These are phyloP conservation scores for Nicotiana knightiana DNA, from an alignment of 257 asterid genomes.

Conservation along the genomic window DNA sequence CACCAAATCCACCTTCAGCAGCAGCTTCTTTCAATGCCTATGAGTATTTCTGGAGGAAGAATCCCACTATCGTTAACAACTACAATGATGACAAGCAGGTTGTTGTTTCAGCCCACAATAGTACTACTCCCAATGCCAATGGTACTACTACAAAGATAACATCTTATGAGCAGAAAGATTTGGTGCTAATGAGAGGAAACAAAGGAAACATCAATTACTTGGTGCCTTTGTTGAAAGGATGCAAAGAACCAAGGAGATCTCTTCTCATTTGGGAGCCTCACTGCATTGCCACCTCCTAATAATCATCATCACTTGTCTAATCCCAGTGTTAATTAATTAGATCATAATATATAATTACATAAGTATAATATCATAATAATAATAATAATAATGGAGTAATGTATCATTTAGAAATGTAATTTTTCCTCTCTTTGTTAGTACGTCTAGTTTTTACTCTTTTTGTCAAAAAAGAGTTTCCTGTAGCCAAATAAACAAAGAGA, in stretches of 20 bases:
- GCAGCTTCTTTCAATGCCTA: conserved; percentile 3
- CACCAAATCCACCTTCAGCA: not conserved
- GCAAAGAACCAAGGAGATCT: conserved; percentile 12
- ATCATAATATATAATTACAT: conserved; percentile 1
- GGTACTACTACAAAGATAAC: not conserved
- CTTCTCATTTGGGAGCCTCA: conserved; percentile 12
- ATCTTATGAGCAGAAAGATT: not conserved
- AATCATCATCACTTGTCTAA: not conserved
- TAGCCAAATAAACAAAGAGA: conserved; percentile 4
- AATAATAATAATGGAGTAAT: not conserved
- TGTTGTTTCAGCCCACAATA: not conserved
- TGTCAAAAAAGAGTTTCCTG: not conserved
- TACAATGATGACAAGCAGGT: not conserved
- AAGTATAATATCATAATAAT: not conserved
- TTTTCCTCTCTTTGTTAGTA: conserved; percentile 11
- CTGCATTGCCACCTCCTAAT: conserved; percentile 17
- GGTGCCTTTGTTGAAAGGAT: conserved; percentile 9
- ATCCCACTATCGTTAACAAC: not conserved
- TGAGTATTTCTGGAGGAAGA: conserved; percentile 13
- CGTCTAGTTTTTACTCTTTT: conserved; percentile 8
- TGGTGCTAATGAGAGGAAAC: conserved; percentile 11
- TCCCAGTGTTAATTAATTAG: not conserved
- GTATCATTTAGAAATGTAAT: not conserved
- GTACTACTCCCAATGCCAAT: not conserved
- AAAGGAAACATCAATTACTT: not conserved